Base-by-base conservation (phyloP, 148 eudicot genomes). In the Nepenthes mirabilis region DNA sequence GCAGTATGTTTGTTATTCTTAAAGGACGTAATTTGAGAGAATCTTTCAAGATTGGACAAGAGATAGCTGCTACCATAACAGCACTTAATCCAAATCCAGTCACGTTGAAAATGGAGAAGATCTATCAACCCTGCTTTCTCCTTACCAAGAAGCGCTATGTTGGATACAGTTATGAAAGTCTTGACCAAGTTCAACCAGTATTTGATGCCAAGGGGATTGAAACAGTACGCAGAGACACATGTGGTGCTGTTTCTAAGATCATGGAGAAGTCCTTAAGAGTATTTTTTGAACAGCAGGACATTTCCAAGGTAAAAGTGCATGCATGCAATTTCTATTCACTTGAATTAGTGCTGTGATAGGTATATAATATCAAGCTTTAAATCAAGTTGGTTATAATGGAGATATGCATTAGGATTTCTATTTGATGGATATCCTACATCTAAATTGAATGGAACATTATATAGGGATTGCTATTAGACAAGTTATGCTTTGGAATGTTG, bases 191-290 rank as follows among this genome's bases (percentile, higher is more conserved):
- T 49, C 72, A 79, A 69, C 95, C 96, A 52, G 57, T 66, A 35
- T 93, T 88, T 71, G 98, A 93, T 79, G 98, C 98, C 58, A 93
- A 93, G 77, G 98, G 98, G 57, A 88, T 88, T 57, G 98, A 93
- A 73, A 93, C 98, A 10, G 87, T 93, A 55, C 82, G 98, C 64
- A 83, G 96, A 68, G 98, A 93, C 74, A 88, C 98, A 14, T 93
- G 98, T 77, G 80, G 63, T 51, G 98, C 91, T 77, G 98, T 93
- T 58, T 68, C 98, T 63, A 93, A 93, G 80, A 86, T 62, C 40
- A 68, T 88, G 95, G 98, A 93, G 78, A 85, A 79, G 72, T 88
- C 96, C 36, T 69, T 93, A 68, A 82, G 77, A 78, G 60, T 71
- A 40, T 88, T 73, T 74, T 88, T 93, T 56, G 83, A 86, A 49